Conservation (phyloP, 2,329 filamentous ascomycete species). For the Alternaria panax region DNA sequence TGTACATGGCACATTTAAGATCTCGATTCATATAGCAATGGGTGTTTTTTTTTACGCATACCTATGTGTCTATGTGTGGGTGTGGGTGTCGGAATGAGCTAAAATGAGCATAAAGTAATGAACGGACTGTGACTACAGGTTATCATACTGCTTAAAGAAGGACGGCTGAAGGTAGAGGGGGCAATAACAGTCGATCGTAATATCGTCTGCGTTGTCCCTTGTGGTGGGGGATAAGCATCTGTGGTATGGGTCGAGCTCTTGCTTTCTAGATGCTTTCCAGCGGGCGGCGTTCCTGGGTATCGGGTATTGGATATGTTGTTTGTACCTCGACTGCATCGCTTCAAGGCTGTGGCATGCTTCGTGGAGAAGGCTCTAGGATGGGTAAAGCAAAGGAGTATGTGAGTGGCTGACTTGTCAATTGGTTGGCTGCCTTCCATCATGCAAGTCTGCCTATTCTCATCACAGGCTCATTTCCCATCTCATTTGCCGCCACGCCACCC, state of each 20-base stretch:
- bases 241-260: neutral
- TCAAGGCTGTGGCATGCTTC: neutral
- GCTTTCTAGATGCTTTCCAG: neutral
- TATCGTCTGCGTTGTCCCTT: neutral
- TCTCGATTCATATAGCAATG: neutral
- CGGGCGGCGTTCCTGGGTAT: neutral
- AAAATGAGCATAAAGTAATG: neutral
- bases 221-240: neutral
- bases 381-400: neutral
- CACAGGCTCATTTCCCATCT: slow-evolving; percentile 7
- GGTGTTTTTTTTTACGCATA: neutral
- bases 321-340: neutral
- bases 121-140: neutral
- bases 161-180: neutral
- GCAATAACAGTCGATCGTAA: neutral
- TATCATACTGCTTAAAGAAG: neutral
- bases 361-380: neutral
- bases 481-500: slow-evolving; percentile 1
- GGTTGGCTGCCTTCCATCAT: neutral
- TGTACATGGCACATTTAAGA: neutral
- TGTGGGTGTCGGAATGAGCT: neutral
- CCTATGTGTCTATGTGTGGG: neutral
- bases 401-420: neutral
- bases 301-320: neutral
- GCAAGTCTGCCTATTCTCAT: slow-evolving; percentile 1